A percentile compares a stretch with the other conserved stretches of the same genome.
Conservation (phyloP, 192 early-diverging fungal genomes). For the Coemansia sp. region DNA sequence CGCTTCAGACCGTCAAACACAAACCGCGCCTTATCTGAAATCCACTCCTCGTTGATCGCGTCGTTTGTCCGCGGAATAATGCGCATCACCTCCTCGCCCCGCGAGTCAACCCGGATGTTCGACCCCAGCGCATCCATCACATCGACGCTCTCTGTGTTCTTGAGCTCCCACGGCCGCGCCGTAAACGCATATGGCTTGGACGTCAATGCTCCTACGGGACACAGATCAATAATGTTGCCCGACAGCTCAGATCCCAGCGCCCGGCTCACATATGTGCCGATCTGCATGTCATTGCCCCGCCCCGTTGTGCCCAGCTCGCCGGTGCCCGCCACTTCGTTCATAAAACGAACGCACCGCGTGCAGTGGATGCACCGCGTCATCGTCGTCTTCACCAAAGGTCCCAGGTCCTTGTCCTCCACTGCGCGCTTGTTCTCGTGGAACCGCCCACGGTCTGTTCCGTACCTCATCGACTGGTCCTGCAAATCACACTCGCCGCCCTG, state of each 20-base stretch:
- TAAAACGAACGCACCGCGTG: constrained; percentile 97
- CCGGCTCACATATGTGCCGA: constrained; percentile 92
- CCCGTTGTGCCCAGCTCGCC: constrained; percentile 93
- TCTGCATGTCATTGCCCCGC: constrained; percentile 97
- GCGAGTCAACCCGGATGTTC: constrained; percentile 94
- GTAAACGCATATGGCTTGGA: constrained; percentile 95
- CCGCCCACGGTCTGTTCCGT: constrained; percentile 90
- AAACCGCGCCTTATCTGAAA: constrained; percentile 96
- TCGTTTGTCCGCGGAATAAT: constrained; percentile 94
- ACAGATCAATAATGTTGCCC: constrained; percentile 96
- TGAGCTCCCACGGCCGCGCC: constrained; percentile 95
- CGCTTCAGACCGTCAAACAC: constrained; percentile 93
- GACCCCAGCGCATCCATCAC: constrained; percentile 92
- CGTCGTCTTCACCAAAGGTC: constrained; percentile 90
- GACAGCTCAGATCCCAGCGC: constrained; percentile 92
- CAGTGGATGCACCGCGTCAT: constrained; percentile 99
- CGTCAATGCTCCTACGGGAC: constrained; percentile 96
- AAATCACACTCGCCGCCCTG: constrained; percentile 99
- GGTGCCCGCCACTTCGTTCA: constrained; percentile 96
- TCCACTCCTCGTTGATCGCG: constrained; percentile 99
- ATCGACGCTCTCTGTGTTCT: constrained; percentile 93
- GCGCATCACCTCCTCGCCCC: constrained; percentile 95
- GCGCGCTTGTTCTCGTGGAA: constrained; percentile 93
- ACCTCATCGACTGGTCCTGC: constrained; percentile 97
- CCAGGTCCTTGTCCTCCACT: constrained; percentile 95